Percentiles rank a stretch among this genome's conserved stretches.
These are phyloP conservation scores for Protomyces gravidus DNA, from an alignment of 1,139 yeast species.

Conservation along the genomic window DNA sequence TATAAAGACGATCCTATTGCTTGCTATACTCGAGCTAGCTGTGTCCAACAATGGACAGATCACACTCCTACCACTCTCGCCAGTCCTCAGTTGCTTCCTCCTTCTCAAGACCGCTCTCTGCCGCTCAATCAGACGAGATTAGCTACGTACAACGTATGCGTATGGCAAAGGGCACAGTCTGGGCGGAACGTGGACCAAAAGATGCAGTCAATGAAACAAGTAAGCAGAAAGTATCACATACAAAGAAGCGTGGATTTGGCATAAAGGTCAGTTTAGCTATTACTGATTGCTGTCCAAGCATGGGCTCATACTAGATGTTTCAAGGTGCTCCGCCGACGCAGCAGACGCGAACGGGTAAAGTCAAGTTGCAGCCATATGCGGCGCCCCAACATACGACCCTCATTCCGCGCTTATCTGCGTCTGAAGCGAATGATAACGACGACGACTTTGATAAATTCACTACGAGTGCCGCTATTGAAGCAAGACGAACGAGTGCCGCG, in stretches of 20 bases:
- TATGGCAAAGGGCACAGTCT: slow-evolving; percentile 30
- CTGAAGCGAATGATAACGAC: slow-evolving; percentile 29
- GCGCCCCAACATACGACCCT: slow-evolving; percentile 32
- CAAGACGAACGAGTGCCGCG: slow-evolving; percentile 5
- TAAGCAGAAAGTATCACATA: slow-evolving; percentile 8
- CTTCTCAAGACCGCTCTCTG: slow-evolving; percentile 1
- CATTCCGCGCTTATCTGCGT: slow-evolving; percentile 30
- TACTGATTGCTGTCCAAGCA: neutral
- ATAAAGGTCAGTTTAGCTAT: slow-evolving; percentile 13
- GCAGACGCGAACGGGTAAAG: slow-evolving; percentile 9
- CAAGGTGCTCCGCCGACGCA: slow-evolving; percentile 9
- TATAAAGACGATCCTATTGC: neutral
- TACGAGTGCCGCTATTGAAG: slow-evolving; percentile 3
- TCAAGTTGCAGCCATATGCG: slow-evolving; percentile 18
- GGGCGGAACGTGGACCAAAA: slow-evolving; percentile 31
- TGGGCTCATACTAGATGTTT: neutral
- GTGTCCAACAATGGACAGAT: neutral
- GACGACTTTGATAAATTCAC: slow-evolving; percentile 23
- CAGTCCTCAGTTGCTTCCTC: neutral
- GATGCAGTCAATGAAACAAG: slow-evolving; percentile 21
- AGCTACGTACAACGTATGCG: slow-evolving; percentile 29
- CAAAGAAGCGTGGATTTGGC: slow-evolving; percentile 22
- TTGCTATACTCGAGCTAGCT: no score
- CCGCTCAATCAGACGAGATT: neutral
- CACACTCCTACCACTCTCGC: neutral